phyloP scores from a whole-genome alignment of 345 rosid species.

The Noccaea bulbosa region DNA sequence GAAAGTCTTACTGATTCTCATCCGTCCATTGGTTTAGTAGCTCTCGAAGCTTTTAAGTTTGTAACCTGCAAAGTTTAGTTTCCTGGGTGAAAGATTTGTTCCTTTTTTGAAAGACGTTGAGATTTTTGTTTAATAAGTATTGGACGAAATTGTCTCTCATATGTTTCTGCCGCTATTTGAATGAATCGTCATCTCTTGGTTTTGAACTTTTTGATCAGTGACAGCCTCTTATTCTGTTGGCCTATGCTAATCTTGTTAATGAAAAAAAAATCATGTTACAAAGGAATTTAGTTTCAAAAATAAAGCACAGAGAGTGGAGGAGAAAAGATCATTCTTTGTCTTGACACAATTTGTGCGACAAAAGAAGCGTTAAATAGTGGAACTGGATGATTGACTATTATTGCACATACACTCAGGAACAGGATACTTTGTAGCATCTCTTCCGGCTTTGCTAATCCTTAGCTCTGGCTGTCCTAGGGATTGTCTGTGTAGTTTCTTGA shows the following conservation, averaged over 20 bases:
- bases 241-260: slow-evolving; percentile 1
- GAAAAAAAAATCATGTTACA: slow-evolving; percentile 5
- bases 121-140: slow-evolving; percentile 9
- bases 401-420: slow-evolving; percentile 90
- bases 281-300: slow-evolving; percentile 10
- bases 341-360: slow-evolving; percentile 11
- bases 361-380: slow-evolving; percentile 3
- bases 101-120: slow-evolving; percentile 10
- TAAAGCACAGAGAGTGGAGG: not conserved
- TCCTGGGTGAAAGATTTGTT: slow-evolving; percentile 28
- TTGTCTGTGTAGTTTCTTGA: slow-evolving; percentile 67
- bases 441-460: slow-evolving; percentile 67
- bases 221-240: not conserved
- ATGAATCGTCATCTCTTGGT: not conserved
- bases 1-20: slow-evolving; percentile 53
- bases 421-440: slow-evolving; percentile 90
- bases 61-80: slow-evolving; percentile 18
- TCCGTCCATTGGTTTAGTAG: slow-evolving; percentile 1
- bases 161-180: slow-evolving; percentile 3
- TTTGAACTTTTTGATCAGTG: not conserved
- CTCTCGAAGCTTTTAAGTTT: slow-evolving; percentile 27
- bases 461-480: slow-evolving; percentile 92
- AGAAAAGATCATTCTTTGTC: not conserved
- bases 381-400: slow-evolving; percentile 36
- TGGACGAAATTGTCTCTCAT: slow-evolving; percentile 24